Percentiles rank a stretch among this genome's conserved stretches.
Conservation (phyloP, 768 basidiomycete genomes). For the Hebeloma cylindrosporum region DNA sequence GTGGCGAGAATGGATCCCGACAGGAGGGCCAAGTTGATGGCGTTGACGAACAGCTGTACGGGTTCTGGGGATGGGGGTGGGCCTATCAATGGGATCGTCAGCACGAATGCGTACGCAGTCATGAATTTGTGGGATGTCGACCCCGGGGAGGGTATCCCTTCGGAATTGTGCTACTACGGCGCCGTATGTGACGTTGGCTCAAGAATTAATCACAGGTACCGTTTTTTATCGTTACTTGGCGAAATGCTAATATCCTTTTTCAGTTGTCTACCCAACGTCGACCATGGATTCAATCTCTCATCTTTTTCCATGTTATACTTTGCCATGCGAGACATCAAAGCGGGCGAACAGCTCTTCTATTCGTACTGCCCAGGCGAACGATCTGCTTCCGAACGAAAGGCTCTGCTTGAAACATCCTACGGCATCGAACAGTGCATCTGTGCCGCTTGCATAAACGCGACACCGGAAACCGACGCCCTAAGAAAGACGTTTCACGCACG, state of each 20-base stretch:
- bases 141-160: too few species aligned
- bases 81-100: conserved; percentile 30
- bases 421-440: conserved; percentile 30
- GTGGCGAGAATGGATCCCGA: conserved; percentile 18
- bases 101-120: conserved; percentile 32
- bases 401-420: conserved; percentile 28
- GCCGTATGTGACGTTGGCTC: conserved; percentile 11
- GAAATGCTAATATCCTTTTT: not conserved
- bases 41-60: conserved; percentile 28
- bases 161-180: too few species aligned
- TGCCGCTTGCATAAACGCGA: conserved; percentile 23
- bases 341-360: conserved; percentile 32
- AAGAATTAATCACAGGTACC: conserved; percentile 40
- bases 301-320: conserved; percentile 32
- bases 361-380: conserved; percentile 25
- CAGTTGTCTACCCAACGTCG: conserved; percentile 34
- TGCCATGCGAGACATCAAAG: conserved; percentile 28
- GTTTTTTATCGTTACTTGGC: not conserved
- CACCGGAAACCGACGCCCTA: conserved; percentile 22
- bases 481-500: too few species aligned
- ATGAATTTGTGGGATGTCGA: too few species aligned
- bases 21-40: conserved; percentile 27
- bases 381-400: conserved; percentile 22
- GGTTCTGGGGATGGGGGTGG: conserved; percentile 35
- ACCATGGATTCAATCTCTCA: conserved; percentile 24